Base-by-base conservation (phyloP, 129 eudicot species). In the Centaurea solstitialis region DNA sequence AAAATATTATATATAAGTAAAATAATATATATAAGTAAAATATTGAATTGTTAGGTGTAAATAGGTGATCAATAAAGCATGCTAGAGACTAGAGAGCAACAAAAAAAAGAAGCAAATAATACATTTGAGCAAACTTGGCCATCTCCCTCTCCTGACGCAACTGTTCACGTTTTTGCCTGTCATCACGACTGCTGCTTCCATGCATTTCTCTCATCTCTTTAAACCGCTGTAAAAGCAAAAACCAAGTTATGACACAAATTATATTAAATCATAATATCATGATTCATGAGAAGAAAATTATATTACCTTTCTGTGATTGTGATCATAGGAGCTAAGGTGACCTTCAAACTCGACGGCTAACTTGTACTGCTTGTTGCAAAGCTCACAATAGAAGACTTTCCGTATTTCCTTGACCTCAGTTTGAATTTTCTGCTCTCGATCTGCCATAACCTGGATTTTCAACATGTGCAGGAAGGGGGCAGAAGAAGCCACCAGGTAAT, bases 401-500 rank as follows among this genome's bases (percentile, higher is more conserved):
- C 92, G 91, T 83, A 95, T 95, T 88, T 96, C 99, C 79, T 96
- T 91, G 85, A 96, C 99, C 82, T 96, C 99, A 9, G 88, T 87
- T 77, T 96, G 97, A 86, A 93, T 96, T 87, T 87, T 93, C 74
- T 88, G 95, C 92, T 96, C 99, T 30, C 98, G 97, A 89, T 96
- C 98, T 88, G 98, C 99, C 84, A 96, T 85, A 86, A 96, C 99
- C 99, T 95, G 96, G 89, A 94, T 92, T 91, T 93, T 89, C 93
- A 91, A 81, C 89, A 95, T 85, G 93, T 93, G 99, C 97, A 93
- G 86, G 94, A 93, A 91, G 97, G 94, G 85, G 94, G 98, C 94
- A 94, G 97, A 85, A 90, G 91, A 89, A 94, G 91, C 98, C 98
- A 93, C 98, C 99, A 91, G 98, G 91, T 89, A 96, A 91, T 91